Conservation (phyloP, 2,329 filamentous ascomycete genomes). For the Lachnellula willkommii region DNA sequence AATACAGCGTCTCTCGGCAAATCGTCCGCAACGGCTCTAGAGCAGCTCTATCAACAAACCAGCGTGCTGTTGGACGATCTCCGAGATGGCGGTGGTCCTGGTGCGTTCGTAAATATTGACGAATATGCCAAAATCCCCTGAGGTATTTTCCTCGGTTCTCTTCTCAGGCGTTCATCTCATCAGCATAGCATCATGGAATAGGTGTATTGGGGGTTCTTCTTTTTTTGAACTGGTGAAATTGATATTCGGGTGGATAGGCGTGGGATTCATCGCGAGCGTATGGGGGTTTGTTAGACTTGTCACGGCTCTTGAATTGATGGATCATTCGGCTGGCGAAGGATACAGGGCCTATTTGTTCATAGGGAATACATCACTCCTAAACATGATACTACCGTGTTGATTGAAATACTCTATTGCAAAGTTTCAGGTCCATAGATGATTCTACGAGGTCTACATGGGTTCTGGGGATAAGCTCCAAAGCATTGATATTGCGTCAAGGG, state of each 20-base stretch:
- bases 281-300: background rate
- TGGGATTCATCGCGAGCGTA: background rate
- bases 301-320: background rate
- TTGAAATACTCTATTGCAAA: too few relatives aligned
- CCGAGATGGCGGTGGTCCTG: conserved; percentile 70
- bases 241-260: background rate
- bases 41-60: conserved; percentile 81
- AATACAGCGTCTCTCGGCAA: conserved; percentile 77
- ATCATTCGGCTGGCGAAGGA: too few relatives aligned
- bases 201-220: conserved; percentile 13
- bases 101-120: conserved; percentile 72
- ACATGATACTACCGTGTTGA: too few relatives aligned
- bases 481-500: too few relatives aligned
- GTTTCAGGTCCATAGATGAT: too few relatives aligned
- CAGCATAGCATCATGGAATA: conserved; percentile 20
- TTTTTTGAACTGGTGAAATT: background rate
- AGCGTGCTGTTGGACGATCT: conserved; percentile 80
- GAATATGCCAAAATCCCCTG: conserved; percentile 36
- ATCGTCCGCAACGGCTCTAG: conserved; percentile 78
- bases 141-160: conserved; percentile 1
- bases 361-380: too few relatives aligned
- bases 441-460: too few relatives aligned
- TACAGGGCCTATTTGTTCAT: too few relatives aligned
- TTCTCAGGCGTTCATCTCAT: conserved; percentile 13
- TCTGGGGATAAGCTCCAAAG: too few relatives aligned